Percentiles rank a stretch among this genome's conserved stretches.
Conservation (phyloP, 805 yeast genomes). For the Teunomyces aglyptinius region DNA sequence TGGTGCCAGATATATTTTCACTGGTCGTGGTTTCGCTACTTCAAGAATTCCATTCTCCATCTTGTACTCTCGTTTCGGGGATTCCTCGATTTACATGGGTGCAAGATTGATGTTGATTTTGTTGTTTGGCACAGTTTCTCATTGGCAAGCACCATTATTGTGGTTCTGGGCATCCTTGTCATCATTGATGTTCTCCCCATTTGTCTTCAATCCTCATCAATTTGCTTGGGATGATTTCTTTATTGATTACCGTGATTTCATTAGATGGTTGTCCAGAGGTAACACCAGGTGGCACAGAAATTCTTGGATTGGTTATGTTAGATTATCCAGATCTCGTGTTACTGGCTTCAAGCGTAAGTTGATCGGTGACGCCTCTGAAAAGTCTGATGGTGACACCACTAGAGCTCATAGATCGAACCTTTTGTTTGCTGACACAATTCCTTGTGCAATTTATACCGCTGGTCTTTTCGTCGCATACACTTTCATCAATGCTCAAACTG, state of each 20-base stretch:
- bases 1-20: conserved; percentile 84
- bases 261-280: conserved; percentile 90
- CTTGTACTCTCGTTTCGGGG: conserved; percentile 74
- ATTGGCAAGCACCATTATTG: conserved; percentile 89
- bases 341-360: conserved; percentile 86
- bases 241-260: conserved; percentile 91
- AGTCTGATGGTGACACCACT: conserved; percentile 64
- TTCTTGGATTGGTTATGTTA: conserved; percentile 84
- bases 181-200: conserved; percentile 88
- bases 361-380: conserved; percentile 66
- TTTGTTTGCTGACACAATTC: conserved; percentile 73
- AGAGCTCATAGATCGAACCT: conserved; percentile 79
- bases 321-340: conserved; percentile 78
- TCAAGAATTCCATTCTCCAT: conserved; percentile 75
- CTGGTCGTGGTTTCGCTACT: conserved; percentile 86
- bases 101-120: conserved; percentile 73
- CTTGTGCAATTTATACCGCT: conserved; percentile 69
- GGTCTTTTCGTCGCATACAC: conserved; percentile 76
- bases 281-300: conserved; percentile 85
- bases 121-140: conserved; percentile 68
- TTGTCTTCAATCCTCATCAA: conserved; percentile 96
- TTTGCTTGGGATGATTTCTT: conserved; percentile 95
- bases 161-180: conserved; percentile 97
- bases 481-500: conserved; percentile 81
- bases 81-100: conserved; percentile 81